Conservation (phyloP, 2,329 filamentous ascomycete species). For the Phialophora expanda region DNA sequence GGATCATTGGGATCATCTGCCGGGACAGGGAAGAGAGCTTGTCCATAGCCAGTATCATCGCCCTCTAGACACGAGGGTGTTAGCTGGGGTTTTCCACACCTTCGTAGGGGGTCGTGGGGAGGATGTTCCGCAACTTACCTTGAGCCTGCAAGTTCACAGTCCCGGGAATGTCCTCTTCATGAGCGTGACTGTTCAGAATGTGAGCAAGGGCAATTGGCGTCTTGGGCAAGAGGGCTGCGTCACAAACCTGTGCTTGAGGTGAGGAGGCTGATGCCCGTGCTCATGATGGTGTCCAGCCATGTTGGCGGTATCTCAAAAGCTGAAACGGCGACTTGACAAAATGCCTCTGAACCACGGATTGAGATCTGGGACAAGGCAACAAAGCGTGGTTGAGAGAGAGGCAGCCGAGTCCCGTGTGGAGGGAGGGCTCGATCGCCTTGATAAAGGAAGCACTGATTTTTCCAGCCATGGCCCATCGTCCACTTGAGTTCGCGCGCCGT, state of each 20-base stretch:
- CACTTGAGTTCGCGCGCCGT: not conserved
- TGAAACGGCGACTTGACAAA: not conserved
- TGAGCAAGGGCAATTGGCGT: conserved; percentile 4
- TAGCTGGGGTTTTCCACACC: not conserved
- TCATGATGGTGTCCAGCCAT: conserved; percentile 17
- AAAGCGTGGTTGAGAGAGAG: conserved; percentile 18
- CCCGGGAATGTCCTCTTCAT: conserved; percentile 61
- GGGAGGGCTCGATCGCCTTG: conserved; percentile 15
- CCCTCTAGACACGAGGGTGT: conserved; percentile 51
- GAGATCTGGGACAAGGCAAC: not conserved
- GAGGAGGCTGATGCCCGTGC: conserved; percentile 27
- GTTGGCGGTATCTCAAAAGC: conserved; percentile 9
- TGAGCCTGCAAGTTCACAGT: conserved; percentile 60
- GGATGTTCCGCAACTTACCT: conserved; percentile 36
- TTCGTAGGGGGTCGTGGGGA: not conserved
- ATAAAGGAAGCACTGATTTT: conserved; percentile 20
- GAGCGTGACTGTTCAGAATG: conserved; percentile 55
- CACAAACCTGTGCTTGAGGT: conserved; percentile 35
- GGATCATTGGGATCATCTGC: conserved; percentile 67
- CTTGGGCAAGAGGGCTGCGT: not conserved
- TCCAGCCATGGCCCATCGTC: conserved; percentile 1
- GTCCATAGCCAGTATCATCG: conserved; percentile 64
- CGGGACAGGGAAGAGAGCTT: conserved; percentile 66
- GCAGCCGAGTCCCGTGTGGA: conserved; percentile 1
- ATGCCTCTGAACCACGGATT: not conserved